Percentiles rank a stretch among this genome's conserved stretches.
Evolutionary conservation across 352 stramenopile genomes (phyloP).

Genomic region (Sclerospora graminicola): DNA sequence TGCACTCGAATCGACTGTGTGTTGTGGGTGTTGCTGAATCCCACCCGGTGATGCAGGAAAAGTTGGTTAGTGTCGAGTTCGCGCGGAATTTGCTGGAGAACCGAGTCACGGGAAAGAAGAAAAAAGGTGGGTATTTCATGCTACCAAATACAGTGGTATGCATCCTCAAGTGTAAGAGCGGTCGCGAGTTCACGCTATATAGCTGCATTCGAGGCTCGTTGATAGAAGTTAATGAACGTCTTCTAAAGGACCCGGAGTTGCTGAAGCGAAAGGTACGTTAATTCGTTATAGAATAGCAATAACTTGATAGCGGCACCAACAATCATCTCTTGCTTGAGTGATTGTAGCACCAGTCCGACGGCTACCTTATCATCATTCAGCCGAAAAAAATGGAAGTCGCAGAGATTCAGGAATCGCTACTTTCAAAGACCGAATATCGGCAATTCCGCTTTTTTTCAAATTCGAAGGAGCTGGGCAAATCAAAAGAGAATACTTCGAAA

Average conservation of each 20-base stretch:
- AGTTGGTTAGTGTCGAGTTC: constrained; percentile 56
- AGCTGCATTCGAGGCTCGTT: constrained; percentile 75
- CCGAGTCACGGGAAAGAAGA: constrained; percentile 81
- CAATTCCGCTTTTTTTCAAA: constrained; percentile 49
- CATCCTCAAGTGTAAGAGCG: constrained; percentile 56
- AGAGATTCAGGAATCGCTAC: constrained; percentile 73
- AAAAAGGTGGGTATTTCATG: constrained; percentile 73
- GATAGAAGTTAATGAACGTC: constrained; percentile 69
- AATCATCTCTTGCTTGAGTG: neutral
- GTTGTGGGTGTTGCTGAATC: constrained; percentile 62
- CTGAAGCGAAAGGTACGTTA: constrained; percentile 39
- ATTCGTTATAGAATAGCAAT: neutral
- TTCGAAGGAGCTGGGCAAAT: neutral
- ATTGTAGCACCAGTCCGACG: constrained; percentile 51
- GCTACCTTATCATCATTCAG: constrained; percentile 75
- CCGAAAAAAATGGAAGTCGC: constrained; percentile 68
- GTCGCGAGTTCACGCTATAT: constrained; percentile 46
- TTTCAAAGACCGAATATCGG: constrained; percentile 71
- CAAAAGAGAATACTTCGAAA: neutral
- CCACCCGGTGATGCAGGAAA: constrained; percentile 56
- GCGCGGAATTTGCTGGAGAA: constrained; percentile 49
- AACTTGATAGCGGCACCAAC: neutral
- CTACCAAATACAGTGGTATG: constrained; percentile 55
- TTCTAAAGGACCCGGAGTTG: constrained; percentile 44
- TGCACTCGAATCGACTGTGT: constrained; percentile 85